Conservation (phyloP, 2,329 filamentous ascomycete genomes). For the Xylaria sp. region DNA sequence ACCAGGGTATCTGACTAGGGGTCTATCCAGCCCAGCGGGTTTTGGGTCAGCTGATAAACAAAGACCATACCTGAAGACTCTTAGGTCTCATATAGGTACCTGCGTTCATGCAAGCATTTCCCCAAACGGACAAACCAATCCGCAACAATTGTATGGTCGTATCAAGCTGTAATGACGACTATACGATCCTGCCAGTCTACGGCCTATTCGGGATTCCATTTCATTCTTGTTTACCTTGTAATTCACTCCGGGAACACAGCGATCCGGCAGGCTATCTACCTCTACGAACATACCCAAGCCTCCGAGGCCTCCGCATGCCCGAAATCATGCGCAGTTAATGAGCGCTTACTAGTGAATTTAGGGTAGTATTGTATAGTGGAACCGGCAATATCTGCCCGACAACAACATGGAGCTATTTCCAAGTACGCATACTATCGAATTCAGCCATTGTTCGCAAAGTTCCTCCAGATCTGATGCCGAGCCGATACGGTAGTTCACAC, state of each 20-base stretch:
- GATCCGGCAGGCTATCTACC: constrained; percentile 3
- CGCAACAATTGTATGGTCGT: neutral
- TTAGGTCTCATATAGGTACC: constrained; percentile 18
- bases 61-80: constrained; percentile 19
- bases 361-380: constrained; percentile 10
- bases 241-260: neutral
- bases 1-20: constrained; percentile 5
- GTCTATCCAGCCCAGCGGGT: constrained; percentile 35
- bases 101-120: constrained; percentile 19
- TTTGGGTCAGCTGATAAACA: constrained; percentile 33
- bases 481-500: constrained; percentile 17
- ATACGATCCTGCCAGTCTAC: neutral
- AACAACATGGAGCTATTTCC: neutral
- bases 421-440: neutral
- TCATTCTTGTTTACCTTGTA: neutral
- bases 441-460: constrained; percentile 4
- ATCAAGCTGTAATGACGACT: constrained; percentile 12
- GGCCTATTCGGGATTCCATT: neutral
- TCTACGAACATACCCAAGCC: constrained; percentile 9
- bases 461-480: constrained; percentile 13
- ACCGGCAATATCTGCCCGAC: constrained; percentile 1
- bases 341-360: constrained; percentile 29
- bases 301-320: constrained; percentile 26
- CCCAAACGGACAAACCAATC: constrained; percentile 13
- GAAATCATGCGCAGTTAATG: constrained; percentile 23